Evolutionary conservation across 805 yeast species (phyloP).

Genomic region (Wickerhamomyces pijperi): DNA sequence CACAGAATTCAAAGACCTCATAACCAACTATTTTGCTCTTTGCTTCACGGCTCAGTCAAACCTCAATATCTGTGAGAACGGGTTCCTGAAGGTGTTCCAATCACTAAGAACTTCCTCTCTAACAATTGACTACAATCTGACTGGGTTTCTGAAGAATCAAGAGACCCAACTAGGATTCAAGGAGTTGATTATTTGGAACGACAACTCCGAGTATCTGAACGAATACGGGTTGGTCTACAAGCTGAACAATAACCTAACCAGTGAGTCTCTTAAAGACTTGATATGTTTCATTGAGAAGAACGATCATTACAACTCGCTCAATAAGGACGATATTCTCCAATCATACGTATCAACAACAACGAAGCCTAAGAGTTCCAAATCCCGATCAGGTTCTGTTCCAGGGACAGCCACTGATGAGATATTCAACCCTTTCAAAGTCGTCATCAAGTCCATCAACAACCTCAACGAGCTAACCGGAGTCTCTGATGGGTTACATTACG

Average conservation of each 20-base stretch:
- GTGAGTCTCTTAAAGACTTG: slow-evolving; percentile 6
- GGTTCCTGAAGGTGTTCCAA: slow-evolving; percentile 20
- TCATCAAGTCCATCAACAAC: slow-evolving; percentile 13
- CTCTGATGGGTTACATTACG: slow-evolving; percentile 4
- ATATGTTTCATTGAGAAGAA: slow-evolving; percentile 13
- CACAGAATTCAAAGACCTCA: slow-evolving; percentile 8
- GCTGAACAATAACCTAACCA: slow-evolving; percentile 3
- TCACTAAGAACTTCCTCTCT: slow-evolving; percentile 11
- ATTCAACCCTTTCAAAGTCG: slow-evolving; percentile 19
- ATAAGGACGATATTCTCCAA: neutral
- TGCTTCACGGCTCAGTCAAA: slow-evolving; percentile 22
- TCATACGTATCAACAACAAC: neutral
- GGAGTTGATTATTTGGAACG: slow-evolving; percentile 13
- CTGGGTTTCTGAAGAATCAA: neutral
- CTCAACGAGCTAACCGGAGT: slow-evolving; percentile 15
- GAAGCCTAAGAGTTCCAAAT: neutral
- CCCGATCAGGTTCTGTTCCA: neutral
- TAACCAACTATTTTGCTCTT: slow-evolving; percentile 25
- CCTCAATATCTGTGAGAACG: slow-evolving; percentile 21
- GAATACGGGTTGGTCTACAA: slow-evolving; percentile 15
- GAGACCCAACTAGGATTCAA: slow-evolving; percentile 4
- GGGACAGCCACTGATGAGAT: neutral
- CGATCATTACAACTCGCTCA: neutral
- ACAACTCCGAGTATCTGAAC: slow-evolving; percentile 2
- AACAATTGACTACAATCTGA: neutral